These are phyloP conservation scores for Arabidopsis lyrata DNA, from an alignment of 441 rosid genomes.

Conservation along the genomic window DNA sequence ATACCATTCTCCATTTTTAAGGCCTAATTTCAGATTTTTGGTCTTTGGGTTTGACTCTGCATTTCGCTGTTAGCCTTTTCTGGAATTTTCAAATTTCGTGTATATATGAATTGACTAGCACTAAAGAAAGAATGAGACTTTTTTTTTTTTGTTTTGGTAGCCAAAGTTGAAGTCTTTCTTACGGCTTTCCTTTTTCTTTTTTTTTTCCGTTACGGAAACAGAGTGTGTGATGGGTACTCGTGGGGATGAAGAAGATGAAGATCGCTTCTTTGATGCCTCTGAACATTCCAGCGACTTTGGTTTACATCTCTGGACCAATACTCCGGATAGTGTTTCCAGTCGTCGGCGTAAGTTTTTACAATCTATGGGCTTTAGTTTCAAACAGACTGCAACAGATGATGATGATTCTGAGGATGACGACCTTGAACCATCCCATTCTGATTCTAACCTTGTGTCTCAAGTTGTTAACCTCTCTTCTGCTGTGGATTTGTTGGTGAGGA, in stretches of 20 bases:
- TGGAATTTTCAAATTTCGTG: conserved; percentile 15
- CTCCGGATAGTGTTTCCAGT: conserved; percentile 52
- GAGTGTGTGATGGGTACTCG: conserved; percentile 47
- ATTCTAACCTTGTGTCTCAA: not conserved
- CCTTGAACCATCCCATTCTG: not conserved
- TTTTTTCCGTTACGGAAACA: not conserved
- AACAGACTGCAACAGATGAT: not conserved
- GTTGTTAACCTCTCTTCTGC: not conserved
- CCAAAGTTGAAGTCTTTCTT: conserved; percentile 37
- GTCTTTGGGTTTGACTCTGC: conserved; percentile 22
- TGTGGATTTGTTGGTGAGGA: conserved; percentile 16
- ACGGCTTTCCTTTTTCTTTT: not conserved
- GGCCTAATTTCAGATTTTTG: not conserved
- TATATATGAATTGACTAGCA: conserved; percentile 26
- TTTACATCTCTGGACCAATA: conserved; percentile 52
- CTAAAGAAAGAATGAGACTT: not conserved
- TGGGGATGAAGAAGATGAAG: conserved; percentile 55
- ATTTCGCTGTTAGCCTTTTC: not conserved
- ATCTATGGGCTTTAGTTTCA: conserved; percentile 47
- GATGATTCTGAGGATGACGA: not conserved
- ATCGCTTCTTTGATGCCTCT: conserved; percentile 55
- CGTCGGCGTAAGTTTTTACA: conserved; percentile 54
- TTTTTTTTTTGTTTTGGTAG: not conserved
- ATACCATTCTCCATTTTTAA: not conserved
- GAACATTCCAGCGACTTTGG: conserved; percentile 30